These are phyloP conservation scores for Aspergillus steynii DNA, from an alignment of 495 filamentous ascomycete genomes.

Conservation along the genomic window DNA sequence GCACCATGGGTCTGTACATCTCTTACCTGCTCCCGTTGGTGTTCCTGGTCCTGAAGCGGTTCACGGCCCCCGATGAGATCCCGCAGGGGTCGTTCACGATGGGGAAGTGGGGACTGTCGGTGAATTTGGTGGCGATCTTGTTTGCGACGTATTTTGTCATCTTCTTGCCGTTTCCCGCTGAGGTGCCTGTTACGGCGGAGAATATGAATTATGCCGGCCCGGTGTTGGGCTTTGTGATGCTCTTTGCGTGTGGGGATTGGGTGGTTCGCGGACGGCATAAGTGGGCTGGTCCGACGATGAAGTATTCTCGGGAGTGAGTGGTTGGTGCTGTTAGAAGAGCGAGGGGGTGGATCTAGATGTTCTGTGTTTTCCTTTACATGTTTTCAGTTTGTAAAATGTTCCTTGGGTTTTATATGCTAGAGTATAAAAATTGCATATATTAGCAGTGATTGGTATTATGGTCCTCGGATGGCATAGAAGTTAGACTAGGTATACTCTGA, in stretches of 20 bases:
- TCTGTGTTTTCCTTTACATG: not conserved
- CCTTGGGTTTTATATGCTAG: no score
- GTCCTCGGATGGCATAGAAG: no score
- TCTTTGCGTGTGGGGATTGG: conserved; percentile 43
- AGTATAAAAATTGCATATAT: not conserved
- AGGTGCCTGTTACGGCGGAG: conserved; percentile 37
- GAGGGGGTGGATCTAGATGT: not conserved
- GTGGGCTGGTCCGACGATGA: conserved; percentile 31
- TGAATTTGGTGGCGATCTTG: conserved; percentile 45
- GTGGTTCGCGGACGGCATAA: conserved; percentile 38
- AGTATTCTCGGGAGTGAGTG: conserved; percentile 18
- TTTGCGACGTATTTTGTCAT: conserved; percentile 44
- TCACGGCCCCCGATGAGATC: conserved; percentile 26
- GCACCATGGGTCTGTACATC: conserved; percentile 46
- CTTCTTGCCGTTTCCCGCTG: conserved; percentile 47
- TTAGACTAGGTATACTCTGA: no score
- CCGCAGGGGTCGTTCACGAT: conserved; percentile 32
- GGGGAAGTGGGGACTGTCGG: conserved; percentile 33
- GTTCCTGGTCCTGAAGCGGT: conserved; percentile 36
- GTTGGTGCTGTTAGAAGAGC: not conserved
- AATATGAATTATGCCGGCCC: conserved; percentile 50
- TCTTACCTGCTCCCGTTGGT: conserved; percentile 52
- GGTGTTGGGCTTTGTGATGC: conserved; percentile 39
- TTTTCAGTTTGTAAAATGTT: not conserved
- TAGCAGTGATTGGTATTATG: no score